phyloP scores from a whole-genome alignment of 768 basidiomycete genomes.

The Austroboletus festivus region DNA sequence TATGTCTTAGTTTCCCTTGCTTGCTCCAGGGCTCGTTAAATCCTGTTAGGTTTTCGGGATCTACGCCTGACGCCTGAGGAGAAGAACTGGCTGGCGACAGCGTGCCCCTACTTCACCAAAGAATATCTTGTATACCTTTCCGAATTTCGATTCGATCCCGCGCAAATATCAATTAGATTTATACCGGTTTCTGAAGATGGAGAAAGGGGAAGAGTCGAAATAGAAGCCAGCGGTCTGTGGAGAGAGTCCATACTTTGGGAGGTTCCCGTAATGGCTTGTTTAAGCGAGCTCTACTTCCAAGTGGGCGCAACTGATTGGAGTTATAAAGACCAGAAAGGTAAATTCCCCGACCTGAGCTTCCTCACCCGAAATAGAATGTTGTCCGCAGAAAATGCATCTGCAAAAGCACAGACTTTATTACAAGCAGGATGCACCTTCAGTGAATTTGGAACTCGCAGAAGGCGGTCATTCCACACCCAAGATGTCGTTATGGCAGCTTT shows the following conservation, averaged over 20 bases:
- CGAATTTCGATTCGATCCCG: slow-evolving; percentile 66
- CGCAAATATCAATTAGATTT: slow-evolving; percentile 59
- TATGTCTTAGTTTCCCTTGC: slow-evolving; percentile 37
- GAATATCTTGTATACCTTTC: slow-evolving; percentile 78
- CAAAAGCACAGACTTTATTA: slow-evolving; percentile 65
- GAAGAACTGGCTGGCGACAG: slow-evolving; percentile 56
- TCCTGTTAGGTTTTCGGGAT: slow-evolving; percentile 61
- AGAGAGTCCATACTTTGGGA: slow-evolving; percentile 90
- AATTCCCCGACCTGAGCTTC: slow-evolving; percentile 1
- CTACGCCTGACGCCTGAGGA: slow-evolving; percentile 61
- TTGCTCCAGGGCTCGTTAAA: slow-evolving; percentile 24
- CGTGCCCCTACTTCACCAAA: slow-evolving; percentile 71
- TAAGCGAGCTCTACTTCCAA: slow-evolving; percentile 87
- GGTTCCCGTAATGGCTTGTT: slow-evolving; percentile 88
- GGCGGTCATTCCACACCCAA: slow-evolving; percentile 72
- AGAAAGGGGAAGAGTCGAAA: slow-evolving; percentile 60
- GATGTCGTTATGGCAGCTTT: slow-evolving; percentile 73
- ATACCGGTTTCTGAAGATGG: slow-evolving; percentile 51
- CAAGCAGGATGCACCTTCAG: slow-evolving; percentile 66
- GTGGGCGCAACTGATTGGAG: slow-evolving; percentile 77
- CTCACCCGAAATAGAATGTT: not conserved
- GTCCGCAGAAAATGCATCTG: slow-evolving; percentile 61
- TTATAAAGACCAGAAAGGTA: slow-evolving; percentile 79
- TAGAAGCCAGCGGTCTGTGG: slow-evolving; percentile 75
- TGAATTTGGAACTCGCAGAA: slow-evolving; percentile 85